phyloP scores from a whole-genome alignment of 768 basidiomycete species.

The Russula ochroleuca region DNA sequence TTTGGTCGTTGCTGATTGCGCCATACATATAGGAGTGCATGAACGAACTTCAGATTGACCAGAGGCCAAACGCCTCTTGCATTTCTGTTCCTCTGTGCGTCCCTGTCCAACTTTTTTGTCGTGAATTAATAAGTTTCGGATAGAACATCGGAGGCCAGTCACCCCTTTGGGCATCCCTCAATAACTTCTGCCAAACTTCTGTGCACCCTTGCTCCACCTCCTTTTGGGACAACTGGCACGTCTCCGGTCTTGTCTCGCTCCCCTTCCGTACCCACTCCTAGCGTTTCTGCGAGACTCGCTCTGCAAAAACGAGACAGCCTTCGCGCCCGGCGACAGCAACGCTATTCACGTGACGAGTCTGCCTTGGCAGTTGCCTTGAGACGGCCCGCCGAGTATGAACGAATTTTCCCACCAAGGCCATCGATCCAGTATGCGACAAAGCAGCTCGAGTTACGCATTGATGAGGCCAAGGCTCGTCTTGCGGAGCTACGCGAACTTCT shows the following conservation, averaged over 20 bases:
- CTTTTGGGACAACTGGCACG: not conserved
- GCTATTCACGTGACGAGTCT: slow-evolving; percentile 20
- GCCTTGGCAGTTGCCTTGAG: slow-evolving; percentile 12
- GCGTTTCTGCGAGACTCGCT: not conserved
- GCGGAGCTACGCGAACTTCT: slow-evolving; percentile 21
- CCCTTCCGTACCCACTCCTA: not conserved
- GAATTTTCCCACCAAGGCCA: slow-evolving; percentile 12
- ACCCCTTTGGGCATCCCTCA: not conserved
- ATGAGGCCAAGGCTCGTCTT: slow-evolving; percentile 16
- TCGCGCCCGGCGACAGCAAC: slow-evolving; percentile 15
- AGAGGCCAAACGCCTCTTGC: not conserved
- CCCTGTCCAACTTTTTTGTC: not conserved
- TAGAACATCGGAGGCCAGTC: slow-evolving; percentile 7
- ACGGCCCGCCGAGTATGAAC: slow-evolving; percentile 11
- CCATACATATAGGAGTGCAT: slow-evolving; percentile 6
- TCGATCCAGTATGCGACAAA: slow-evolving; percentile 10
- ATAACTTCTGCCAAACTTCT: slow-evolving; percentile 9
- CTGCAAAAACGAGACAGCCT: slow-evolving; percentile 5
- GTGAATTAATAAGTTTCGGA: not conserved
- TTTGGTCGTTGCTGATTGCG: not conserved
- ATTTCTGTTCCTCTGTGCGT: slow-evolving; percentile 19
- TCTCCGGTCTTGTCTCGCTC: not conserved
- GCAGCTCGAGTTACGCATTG: slow-evolving; percentile 14
- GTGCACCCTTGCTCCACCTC: not conserved
- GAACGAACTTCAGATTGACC: slow-evolving; percentile 10